Conservation (phyloP, 2,329 filamentous ascomycete species). For the Davidsoniella eucalypti region DNA sequence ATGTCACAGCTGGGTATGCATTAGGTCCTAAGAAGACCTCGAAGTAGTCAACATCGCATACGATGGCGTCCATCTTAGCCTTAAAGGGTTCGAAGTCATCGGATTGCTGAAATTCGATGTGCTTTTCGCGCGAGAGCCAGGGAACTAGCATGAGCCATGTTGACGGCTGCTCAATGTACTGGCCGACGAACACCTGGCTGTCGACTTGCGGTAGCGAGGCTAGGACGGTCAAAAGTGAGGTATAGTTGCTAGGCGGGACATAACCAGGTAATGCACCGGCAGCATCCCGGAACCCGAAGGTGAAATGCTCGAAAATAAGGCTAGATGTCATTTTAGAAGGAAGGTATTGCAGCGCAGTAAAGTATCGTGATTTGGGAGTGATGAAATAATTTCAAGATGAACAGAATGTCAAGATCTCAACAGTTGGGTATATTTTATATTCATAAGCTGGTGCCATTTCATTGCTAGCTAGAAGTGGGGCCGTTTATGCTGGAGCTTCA, state of each 20-base stretch:
- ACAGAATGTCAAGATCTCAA: too few relatives aligned
- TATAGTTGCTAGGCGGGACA: constrained; percentile 16
- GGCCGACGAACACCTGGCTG: constrained; percentile 21
- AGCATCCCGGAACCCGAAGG: constrained; percentile 20
- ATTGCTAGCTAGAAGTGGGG: constrained; percentile 3
- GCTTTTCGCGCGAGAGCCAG: constrained; percentile 21
- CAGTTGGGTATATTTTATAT: too few relatives aligned
- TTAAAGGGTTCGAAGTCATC: constrained; percentile 24
- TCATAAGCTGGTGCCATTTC: too few relatives aligned
- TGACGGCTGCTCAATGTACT: constrained; percentile 20
- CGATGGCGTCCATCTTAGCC: constrained; percentile 17
- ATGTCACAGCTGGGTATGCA: constrained; percentile 18
- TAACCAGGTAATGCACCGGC: constrained; percentile 17
- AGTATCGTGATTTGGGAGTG: too few relatives aligned
- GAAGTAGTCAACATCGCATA: constrained; percentile 12
- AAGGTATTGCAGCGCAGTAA: background rate
- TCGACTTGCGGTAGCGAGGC: constrained; percentile 15
- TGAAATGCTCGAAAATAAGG: constrained; percentile 19
- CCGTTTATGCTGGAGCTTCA: background rate
- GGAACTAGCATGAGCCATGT: constrained; percentile 20
- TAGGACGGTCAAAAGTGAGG: constrained; percentile 6
- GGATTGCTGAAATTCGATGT: constrained; percentile 25
- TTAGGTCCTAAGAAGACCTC: constrained; percentile 1
- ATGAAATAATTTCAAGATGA: too few relatives aligned
- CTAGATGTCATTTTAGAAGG: constrained; percentile 16